Base-by-base conservation (phyloP, 768 basidiomycete species). In the Phaeolepiota aurea region DNA sequence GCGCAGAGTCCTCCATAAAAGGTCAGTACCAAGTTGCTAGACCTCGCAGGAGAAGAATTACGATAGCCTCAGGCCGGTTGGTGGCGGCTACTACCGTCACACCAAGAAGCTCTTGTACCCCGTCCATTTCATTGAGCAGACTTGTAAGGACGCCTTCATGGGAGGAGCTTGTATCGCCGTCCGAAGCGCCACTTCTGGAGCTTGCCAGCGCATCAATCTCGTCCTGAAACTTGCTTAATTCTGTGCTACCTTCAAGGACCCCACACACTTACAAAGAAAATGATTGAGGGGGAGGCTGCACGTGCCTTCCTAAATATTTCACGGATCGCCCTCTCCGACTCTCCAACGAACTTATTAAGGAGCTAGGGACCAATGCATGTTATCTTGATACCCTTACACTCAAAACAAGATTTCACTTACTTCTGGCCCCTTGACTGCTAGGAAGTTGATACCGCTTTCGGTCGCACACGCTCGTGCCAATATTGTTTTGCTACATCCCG, bases 11-110 rank as follows among this genome's bases (percentile, higher is more conserved):
- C 96, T 99, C 51, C 25, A 28, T n/a, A 23, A 1, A 40, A 19
- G 41, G 10, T 38, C 12, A n/a, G n/a, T n/a, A n/a, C n/a, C n/a
- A n/a, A n/a, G n/a, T n/a, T n/a, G n/a, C n/a, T n/a, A n/a, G n/a
- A n/a, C n/a, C n/a, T n/a, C n/a, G n/a, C n/a, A 14, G n/a, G n/a
- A n/a, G n/a, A 25, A 38, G 19, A 39, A 43, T 31, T 33, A 70
- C 87, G 56, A 96, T 80, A n/a, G 79, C 78, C 45, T 96, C 92
- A 5, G 96, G 96, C 42, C 93, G 65, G 56, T 99, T 98, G 10
- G 96, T 99, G 0, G 96, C 96, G 1, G 91, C 96, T 7, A 99
- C 77, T 22, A 97, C 77, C 0, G 89, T 93, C n/a, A 99, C 96
- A 0, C 93, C 92, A 13, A 85, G 68, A 14, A 98, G 69, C 61